These are phyloP conservation scores for Teunomyces cretensis DNA, from an alignment of 805 yeast genomes.

Conservation along the genomic window DNA sequence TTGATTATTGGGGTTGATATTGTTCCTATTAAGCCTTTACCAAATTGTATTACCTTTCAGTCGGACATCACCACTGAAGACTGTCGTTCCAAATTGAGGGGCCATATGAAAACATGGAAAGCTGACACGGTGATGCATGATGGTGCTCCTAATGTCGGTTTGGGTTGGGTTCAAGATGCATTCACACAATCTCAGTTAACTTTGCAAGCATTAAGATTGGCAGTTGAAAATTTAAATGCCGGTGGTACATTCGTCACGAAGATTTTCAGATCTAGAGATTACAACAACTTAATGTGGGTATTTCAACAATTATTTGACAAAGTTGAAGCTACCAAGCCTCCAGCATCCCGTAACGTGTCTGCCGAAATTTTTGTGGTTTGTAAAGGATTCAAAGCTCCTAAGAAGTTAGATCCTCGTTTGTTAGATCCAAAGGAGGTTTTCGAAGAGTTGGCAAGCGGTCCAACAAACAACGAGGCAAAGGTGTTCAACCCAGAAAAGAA, in stretches of 20 bases:
- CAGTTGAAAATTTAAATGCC: constrained; percentile 85
- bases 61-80: constrained; percentile 98
- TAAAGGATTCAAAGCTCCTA: constrained; percentile 93
- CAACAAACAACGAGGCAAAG: constrained; percentile 80
- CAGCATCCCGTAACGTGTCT: constrained; percentile 97
- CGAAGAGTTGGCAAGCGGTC: constrained; percentile 75
- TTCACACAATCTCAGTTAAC: constrained; percentile 96
- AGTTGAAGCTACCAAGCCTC: constrained; percentile 98
- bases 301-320: constrained; percentile 93
- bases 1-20: constrained; percentile 98
- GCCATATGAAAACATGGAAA: constrained; percentile 97
- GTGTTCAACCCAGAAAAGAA: constrained; percentile 93
- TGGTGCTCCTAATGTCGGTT: constrained; percentile 99
- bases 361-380: constrained; percentile 99
- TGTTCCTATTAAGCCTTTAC: constrained; percentile 95
- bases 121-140: constrained; percentile 98
- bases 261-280: constrained; percentile 97
- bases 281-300: constrained; percentile 96
- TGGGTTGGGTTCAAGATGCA: constrained; percentile 99
- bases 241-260: constrained; percentile 97
- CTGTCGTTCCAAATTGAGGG: constrained; percentile 90
- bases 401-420: constrained; percentile 87
- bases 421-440: constrained; percentile 92
- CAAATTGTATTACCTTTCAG: constrained; percentile 91
- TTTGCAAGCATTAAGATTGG: constrained; percentile 87